Base-by-base conservation (phyloP, 768 basidiomycete genomes). In the Flagelloscypha sp. region DNA sequence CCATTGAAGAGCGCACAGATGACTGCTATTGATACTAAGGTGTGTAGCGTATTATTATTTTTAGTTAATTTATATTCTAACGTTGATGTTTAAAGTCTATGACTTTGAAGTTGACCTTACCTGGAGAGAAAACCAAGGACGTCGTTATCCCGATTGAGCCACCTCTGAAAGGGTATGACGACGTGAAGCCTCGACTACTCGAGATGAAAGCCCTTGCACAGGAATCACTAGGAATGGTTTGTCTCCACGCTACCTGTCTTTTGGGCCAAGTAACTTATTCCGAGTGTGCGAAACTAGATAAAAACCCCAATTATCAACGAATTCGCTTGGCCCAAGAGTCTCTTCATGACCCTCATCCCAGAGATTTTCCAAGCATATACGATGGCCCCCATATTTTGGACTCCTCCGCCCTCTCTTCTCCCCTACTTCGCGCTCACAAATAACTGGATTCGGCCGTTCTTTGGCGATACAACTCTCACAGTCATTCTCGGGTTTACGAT, bases 151-250 rank as follows among this genome's bases (percentile, higher is more conserved):
- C 60, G 4, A 76, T 90, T 30, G 73, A 83, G 15, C 87, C 87
- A 0, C 84, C 80, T 2, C 61, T 90, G 20, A 46, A 60, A 3
- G 76, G 79, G 0, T 88, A 88, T 48, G 80, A 84, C 1, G 85
- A 86, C 23, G 84, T 89, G 17, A 87, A 86, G 49, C 83, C 84
- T 3, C 74, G 86, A 7, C 53, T 89, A 16, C 57, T 88, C 15
- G 65, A 74, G 37, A 89, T 88, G 86, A 87, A 85, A 49, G 76
- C 76, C 0, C 65, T 83, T 17, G 82, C 86, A 0, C 82, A 88
- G 49, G 84, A 84, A 50, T 69, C 74, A 1, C 68, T 89, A 12
- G 85, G 86, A 18, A 85, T 84, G 81, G 84, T 81, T 37, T 17
- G 74, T 55, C 6, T 28, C 19, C 2, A 5, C 12, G 8, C n/a